Conservation (phyloP, 179 eudicot species). For the Silene coronaria region DNA sequence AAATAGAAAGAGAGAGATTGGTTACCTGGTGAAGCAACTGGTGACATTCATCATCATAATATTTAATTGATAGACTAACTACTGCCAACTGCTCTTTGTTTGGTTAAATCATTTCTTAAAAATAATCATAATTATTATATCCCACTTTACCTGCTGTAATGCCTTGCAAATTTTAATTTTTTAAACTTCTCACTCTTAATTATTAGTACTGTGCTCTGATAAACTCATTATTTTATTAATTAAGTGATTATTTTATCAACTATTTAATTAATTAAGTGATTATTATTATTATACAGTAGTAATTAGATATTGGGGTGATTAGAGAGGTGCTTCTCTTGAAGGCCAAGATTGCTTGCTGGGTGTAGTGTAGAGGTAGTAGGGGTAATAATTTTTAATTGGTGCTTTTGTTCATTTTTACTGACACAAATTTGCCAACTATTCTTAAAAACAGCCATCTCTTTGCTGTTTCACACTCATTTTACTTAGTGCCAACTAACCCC, state of each 20-base stretch:
- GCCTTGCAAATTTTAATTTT: neutral
- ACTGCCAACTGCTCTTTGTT: constrained; percentile 63
- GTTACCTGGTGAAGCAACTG: constrained; percentile 54
- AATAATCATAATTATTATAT: constrained; percentile 9
- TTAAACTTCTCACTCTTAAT: constrained; percentile 4
- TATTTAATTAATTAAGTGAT: too few relatives aligned
- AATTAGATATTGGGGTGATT: neutral
- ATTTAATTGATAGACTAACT: constrained; percentile 44
- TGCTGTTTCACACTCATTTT: constrained; percentile 74
- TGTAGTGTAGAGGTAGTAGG: neutral
- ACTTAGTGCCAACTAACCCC: constrained; percentile 41
- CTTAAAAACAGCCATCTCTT: constrained; percentile 34
- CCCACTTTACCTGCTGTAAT: constrained; percentile 23
- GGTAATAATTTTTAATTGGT: constrained; percentile 27
- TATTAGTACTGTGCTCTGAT: constrained; percentile 17
- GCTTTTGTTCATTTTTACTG: constrained; percentile 34
- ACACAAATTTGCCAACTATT: constrained; percentile 69
- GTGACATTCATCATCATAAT: constrained; percentile 37
- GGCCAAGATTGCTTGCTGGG: too few relatives aligned
- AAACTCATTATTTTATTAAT: constrained; percentile 3
- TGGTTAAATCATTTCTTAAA: constrained; percentile 41
- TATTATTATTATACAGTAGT: too few relatives aligned
- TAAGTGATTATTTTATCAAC: too few relatives aligned
- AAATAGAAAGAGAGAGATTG: constrained; percentile 21
- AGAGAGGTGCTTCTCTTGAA: neutral